Percentiles rank a stretch among this genome's conserved stretches.
Conservation (phyloP, 139 green algal species). For the Chlamydomonas sphaeroides region DNA sequence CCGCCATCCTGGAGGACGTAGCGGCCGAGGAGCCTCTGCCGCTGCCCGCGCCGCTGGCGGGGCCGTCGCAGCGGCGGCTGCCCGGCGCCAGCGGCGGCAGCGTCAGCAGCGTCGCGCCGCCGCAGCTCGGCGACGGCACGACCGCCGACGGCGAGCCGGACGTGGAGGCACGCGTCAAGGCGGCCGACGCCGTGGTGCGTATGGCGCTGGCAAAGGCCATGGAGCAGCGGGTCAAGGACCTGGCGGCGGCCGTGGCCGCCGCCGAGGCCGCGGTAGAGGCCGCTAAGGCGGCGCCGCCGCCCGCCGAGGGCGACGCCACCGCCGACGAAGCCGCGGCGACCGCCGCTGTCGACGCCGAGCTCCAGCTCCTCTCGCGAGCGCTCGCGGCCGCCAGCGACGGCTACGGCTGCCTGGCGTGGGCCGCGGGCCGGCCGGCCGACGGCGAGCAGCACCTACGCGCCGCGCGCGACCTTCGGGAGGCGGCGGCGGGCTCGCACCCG, state of each 20-base stretch:
- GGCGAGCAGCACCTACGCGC: conserved; percentile 6
- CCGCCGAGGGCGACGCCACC: background rate
- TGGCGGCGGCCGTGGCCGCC: background rate
- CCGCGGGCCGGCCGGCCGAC: conserved; percentile 16
- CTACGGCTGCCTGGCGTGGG: conserved; percentile 12
- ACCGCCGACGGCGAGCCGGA: background rate
- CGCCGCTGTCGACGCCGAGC: background rate
- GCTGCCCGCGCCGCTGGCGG: background rate
- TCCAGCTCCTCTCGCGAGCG: background rate
- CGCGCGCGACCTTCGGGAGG: background rate
- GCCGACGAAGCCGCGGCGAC: background rate
- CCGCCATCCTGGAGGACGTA: conserved; percentile 9
- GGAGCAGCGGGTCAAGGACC: background rate
- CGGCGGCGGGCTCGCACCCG: background rate
- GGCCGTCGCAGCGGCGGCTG: too few species aligned
- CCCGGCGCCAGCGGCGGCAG: background rate
- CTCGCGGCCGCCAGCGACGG: conserved; percentile 11
- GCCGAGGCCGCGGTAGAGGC: background rate
- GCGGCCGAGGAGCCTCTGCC: background rate
- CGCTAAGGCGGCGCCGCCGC: background rate
- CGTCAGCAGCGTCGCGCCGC: background rate
- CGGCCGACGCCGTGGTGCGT: conserved; percentile 11
- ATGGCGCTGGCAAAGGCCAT: background rate
- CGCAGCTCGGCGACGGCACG: too few species aligned
- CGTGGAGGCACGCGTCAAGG: background rate